Conservation (phyloP, 192 early-diverging fungal genomes). For the Mortierella antarctica region DNA sequence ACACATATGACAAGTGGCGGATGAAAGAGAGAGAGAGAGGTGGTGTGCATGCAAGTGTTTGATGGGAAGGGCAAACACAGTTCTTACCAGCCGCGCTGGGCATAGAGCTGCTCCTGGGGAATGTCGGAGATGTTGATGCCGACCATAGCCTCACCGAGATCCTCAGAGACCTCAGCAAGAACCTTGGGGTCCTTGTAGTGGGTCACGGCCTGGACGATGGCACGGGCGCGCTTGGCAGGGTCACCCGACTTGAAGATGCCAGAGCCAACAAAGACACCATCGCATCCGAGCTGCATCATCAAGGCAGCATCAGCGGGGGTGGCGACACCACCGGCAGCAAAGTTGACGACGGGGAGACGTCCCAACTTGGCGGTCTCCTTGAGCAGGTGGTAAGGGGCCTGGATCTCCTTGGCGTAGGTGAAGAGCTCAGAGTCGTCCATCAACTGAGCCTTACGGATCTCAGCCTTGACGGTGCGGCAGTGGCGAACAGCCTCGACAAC, state of each 20-base stretch:
- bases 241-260: conserved; percentile 97
- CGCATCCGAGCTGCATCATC: conserved; percentile 99
- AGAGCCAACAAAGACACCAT: conserved; percentile 98
- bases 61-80: too few species aligned
- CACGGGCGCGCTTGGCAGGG: conserved; percentile 93
- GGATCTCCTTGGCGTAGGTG: conserved; percentile 96
- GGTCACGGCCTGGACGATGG: conserved; percentile 96
- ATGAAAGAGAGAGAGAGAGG: too few species aligned
- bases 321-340: conserved; percentile 97
- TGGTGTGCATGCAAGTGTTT: too few species aligned
- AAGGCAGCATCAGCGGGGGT: conserved; percentile 98
- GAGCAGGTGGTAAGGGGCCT: conserved; percentile 91
- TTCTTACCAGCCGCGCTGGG: conserved; percentile 72
- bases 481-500: conserved; percentile 98
- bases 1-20: too few species aligned
- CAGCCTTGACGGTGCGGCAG: conserved; percentile 85
- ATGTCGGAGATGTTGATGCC: conserved; percentile 88
- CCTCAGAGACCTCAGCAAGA: conserved; percentile 88
- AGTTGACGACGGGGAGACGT: conserved; percentile 97
- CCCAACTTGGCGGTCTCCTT: conserved; percentile 89
- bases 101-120: conserved; percentile 66
- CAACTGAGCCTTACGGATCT: conserved; percentile 87
- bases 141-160: conserved; percentile 98
- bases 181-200: conserved; percentile 92
- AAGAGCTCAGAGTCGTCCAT: conserved; percentile 93